A percentile compares a stretch with the other conserved stretches of the same genome.
Evolutionary conservation across 2,329 filamentous ascomycete genomes (phyloP).

Genomic region (Cladophialophora immunda): DNA sequence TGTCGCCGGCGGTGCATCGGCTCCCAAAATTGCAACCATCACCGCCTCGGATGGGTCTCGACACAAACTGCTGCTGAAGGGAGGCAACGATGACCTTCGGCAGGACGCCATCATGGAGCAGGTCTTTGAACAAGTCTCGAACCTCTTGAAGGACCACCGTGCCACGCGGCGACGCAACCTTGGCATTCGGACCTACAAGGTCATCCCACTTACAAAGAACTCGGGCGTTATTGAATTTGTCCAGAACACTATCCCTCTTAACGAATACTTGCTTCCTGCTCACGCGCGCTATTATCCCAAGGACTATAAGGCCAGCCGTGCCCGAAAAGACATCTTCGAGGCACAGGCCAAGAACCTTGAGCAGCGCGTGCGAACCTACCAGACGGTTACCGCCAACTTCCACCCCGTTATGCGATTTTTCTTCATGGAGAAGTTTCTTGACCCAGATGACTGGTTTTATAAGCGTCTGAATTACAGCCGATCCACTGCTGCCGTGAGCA

Average conservation of each 20-base stretch:
- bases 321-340: conserved; percentile 79
- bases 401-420: conserved; percentile 96
- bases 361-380: conserved; percentile 76
- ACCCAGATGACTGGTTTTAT: conserved; percentile 95
- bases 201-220: conserved; percentile 83
- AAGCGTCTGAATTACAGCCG: conserved; percentile 90
- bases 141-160: conserved; percentile 84
- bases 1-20: conserved; percentile 89
- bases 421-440: conserved; percentile 92
- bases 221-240: conserved; percentile 98
- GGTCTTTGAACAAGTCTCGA: conserved; percentile 95
- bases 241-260: conserved; percentile 87
- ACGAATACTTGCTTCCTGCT: conserved; percentile 90
- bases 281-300: conserved; percentile 86
- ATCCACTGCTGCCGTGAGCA: conserved; percentile 92
- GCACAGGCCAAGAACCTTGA: conserved; percentile 76
- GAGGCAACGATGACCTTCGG: conserved; percentile 92
- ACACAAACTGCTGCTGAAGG: conserved; percentile 93
- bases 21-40: conserved; percentile 90
- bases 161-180: conserved; percentile 87
- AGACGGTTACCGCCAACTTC: conserved; percentile 80
- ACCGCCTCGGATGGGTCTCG: conserved; percentile 77
- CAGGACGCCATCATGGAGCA: conserved; percentile 99
- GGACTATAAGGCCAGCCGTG: conserved; percentile 78
- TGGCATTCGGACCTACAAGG: conserved; percentile 95